phyloP scores from a whole-genome alignment of 768 basidiomycete genomes.

The Lactarius psammicola region DNA sequence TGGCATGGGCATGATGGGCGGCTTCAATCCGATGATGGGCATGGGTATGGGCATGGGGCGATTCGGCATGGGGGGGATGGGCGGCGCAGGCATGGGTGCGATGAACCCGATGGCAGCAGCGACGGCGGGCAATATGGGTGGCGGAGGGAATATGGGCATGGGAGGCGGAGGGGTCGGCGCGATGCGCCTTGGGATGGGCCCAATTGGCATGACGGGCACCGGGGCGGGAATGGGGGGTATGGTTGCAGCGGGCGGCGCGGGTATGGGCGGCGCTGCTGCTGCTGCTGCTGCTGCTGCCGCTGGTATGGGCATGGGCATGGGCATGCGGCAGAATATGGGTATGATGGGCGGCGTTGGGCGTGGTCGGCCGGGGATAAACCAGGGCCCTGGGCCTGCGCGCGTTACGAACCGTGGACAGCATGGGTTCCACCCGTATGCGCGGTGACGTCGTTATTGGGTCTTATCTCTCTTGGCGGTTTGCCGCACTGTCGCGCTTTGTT shows the following conservation, averaged over 20 bases:
- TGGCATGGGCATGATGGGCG: constrained; percentile 34
- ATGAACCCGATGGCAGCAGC: constrained; percentile 38
- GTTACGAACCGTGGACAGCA: constrained; percentile 70
- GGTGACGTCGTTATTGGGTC: constrained; percentile 38
- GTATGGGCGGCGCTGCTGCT: neutral
- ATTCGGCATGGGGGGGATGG: constrained; percentile 34
- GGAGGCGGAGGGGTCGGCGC: constrained; percentile 33
- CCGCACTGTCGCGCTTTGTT: neutral
- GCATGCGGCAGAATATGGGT: constrained; percentile 34
- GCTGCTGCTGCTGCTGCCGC: constrained; percentile 28
- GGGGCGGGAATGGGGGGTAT: constrained; percentile 22
- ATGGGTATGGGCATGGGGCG: constrained; percentile 39
- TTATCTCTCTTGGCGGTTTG: neutral
- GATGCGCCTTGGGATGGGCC: constrained; percentile 34
- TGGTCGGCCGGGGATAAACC: constrained; percentile 56
- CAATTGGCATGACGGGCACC: constrained; percentile 27
- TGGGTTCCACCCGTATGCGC: constrained; percentile 81
- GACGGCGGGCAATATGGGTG: constrained; percentile 36
- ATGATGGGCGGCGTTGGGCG: constrained; percentile 53
- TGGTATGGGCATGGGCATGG: constrained; percentile 32
- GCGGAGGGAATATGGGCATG: constrained; percentile 39
- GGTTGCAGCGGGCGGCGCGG: constrained; percentile 35
- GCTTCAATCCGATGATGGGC: constrained; percentile 31
- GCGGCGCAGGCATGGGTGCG: constrained; percentile 59
- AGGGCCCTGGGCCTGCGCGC: constrained; percentile 47